Conservation (phyloP, 768 basidiomycete species). For the Tylopilus plumbeoviolaceoides region DNA sequence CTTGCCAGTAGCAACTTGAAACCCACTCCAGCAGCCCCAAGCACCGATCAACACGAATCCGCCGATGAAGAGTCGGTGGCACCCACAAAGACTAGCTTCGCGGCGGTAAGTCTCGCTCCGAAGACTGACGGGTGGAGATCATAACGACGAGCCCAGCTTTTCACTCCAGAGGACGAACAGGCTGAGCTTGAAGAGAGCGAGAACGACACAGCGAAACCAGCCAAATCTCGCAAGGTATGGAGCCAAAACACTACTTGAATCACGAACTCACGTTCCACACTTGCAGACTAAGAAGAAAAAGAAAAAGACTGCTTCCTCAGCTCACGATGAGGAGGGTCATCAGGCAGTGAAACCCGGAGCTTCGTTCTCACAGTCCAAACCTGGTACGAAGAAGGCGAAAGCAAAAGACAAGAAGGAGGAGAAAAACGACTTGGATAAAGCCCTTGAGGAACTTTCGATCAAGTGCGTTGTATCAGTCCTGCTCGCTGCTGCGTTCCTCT, state of each 20-base stretch:
- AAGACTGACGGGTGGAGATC: conserved; percentile 8
- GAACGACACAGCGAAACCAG: conserved; percentile 14
- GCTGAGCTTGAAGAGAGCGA: conserved; percentile 16
- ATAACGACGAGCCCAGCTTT: conserved; percentile 37
- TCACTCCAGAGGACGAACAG: conserved; percentile 31
- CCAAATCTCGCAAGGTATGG: conserved; percentile 25
- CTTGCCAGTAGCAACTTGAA: conserved; percentile 37
- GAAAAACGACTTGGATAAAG: conserved; percentile 78
- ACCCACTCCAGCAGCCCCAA: conserved; percentile 9
- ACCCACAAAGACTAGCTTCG: conserved; percentile 34
- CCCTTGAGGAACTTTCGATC: conserved; percentile 76
- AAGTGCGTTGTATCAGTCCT: conserved; percentile 44
- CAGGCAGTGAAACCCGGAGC: conserved; percentile 6
- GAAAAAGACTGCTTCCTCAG: conserved; percentile 23
- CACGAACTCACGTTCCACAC: neutral
- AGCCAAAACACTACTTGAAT: neutral
- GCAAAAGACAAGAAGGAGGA: conserved; percentile 63
- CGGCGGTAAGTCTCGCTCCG: conserved; percentile 36
- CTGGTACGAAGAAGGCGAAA: conserved; percentile 55
- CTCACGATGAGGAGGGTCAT: neutral
- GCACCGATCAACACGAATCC: conserved; percentile 18
- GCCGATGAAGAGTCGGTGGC: conserved; percentile 37
- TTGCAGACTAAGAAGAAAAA: conserved; percentile 40
- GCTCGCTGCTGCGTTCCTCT: neutral
- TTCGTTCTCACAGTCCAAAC: conserved; percentile 33